Conservation (phyloP, 2,329 filamentous ascomycete genomes). For the Aspergillus chevalieri region DNA sequence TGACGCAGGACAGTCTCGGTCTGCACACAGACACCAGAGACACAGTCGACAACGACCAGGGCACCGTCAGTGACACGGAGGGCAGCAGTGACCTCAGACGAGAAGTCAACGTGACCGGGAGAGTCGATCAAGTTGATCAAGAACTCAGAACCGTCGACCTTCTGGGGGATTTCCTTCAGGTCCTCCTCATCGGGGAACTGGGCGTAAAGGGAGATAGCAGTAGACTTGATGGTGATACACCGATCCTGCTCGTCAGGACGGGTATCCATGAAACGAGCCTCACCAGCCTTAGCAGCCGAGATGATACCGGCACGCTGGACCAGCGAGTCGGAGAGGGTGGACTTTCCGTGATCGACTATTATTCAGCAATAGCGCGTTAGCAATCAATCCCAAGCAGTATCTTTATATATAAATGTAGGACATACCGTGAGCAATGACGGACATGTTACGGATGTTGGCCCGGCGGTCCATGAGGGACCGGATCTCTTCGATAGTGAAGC, state of each 20-base stretch:
- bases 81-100: slow-evolving; percentile 96
- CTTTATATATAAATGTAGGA: slow-evolving; percentile 4
- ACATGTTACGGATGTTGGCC: slow-evolving; percentile 84
- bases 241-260: slow-evolving; percentile 97
- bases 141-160: slow-evolving; percentile 90
- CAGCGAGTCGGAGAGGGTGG: slow-evolving; percentile 97
- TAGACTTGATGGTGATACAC: slow-evolving; percentile 99
- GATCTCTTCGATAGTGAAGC: slow-evolving; percentile 92
- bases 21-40: slow-evolving; percentile 99
- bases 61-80: slow-evolving; percentile 99
- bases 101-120: slow-evolving; percentile 99
- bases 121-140: slow-evolving; percentile 99
- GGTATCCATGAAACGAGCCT: slow-evolving; percentile 93
- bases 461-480: slow-evolving; percentile 45
- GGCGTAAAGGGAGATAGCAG: slow-evolving; percentile 96
- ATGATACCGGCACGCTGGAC: slow-evolving; percentile 99
- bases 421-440: slow-evolving; percentile 95
- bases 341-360: slow-evolving; percentile 97
- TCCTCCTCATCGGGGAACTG: slow-evolving; percentile 74
- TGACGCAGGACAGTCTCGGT: slow-evolving; percentile 99
- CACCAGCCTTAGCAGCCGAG: slow-evolving; percentile 93
- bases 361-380: slow-evolving; percentile 7
- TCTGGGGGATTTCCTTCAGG: slow-evolving; percentile 85
- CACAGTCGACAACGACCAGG: slow-evolving; percentile 98
- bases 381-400: neutral